phyloP scores from a whole-genome alignment of 1,139 yeast species.

The Lodderomyces pseudojiufengensis region DNA sequence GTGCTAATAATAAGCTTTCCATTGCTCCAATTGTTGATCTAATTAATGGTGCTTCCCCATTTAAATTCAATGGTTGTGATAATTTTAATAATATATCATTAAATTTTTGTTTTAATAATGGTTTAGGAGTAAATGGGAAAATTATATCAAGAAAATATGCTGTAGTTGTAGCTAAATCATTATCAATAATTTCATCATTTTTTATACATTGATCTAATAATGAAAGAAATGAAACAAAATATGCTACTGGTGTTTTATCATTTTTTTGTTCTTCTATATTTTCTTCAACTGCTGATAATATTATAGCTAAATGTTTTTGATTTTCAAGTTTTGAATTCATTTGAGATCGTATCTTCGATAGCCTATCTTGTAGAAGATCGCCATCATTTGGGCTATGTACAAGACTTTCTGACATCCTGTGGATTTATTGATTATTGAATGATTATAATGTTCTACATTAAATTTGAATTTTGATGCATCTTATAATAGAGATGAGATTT shows the following conservation, averaged over 20 bases:
- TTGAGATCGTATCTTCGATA: constrained; percentile 69
- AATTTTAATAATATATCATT: constrained; percentile 72
- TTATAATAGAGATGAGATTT: constrained; percentile 8
- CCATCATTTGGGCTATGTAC: constrained; percentile 35
- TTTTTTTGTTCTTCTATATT: constrained; percentile 71
- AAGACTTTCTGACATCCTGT: constrained; percentile 28
- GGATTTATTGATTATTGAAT: background rate
- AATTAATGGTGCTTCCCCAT: constrained; percentile 80
- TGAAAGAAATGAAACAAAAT: constrained; percentile 79
- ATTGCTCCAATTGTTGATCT: constrained; percentile 83
- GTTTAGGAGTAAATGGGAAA: constrained; percentile 69
- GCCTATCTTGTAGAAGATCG: constrained; percentile 52
- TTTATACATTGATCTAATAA: constrained; percentile 71
- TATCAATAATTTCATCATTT: constrained; percentile 53
- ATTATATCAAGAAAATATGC: constrained; percentile 80
- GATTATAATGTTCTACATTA: too few relatives aligned
- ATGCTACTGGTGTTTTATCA: constrained; percentile 61
- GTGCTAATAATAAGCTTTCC: constrained; percentile 75
- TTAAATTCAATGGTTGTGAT: constrained; percentile 73
- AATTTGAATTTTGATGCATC: background rate
- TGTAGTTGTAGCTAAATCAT: constrained; percentile 65
- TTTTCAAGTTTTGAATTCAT: constrained; percentile 72
- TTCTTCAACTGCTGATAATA: constrained; percentile 87
- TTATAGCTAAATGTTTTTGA: constrained; percentile 71
- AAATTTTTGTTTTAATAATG: constrained; percentile 68